Evolutionary conservation across 1,284 basidiomycete genomes (phyloP).

Genomic region (Trichosporon faecale): DNA sequence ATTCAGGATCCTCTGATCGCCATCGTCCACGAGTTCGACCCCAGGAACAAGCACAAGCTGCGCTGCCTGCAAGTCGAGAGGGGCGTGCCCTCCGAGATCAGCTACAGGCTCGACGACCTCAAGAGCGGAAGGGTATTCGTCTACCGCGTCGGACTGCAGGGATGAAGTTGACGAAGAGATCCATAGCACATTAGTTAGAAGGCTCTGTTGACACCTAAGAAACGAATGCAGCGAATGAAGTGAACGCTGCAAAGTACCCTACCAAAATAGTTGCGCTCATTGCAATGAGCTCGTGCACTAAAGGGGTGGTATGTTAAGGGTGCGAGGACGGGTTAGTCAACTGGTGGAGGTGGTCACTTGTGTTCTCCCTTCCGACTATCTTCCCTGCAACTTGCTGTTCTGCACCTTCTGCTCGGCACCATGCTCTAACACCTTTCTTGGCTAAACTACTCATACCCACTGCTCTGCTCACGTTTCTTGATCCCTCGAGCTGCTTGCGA

Average conservation of each 20-base stretch:
- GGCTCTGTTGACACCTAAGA: not conserved
- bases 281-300: too few relatives aligned
- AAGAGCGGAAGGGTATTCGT: conserved; percentile 19
- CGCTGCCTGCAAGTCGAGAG: conserved; percentile 66
- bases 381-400: not conserved
- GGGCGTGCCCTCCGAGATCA: conserved; percentile 32
- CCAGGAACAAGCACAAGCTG: conserved; percentile 74
- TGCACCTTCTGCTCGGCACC: not conserved
- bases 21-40: conserved; percentile 74
- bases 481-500: not conserved
- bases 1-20: conserved; percentile 65
- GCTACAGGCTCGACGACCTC: conserved; percentile 26
- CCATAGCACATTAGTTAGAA: not conserved
- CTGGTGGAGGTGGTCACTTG: conserved; percentile 12
- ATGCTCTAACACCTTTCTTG: not conserved
- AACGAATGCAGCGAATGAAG: not conserved
- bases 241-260: too few relatives aligned
- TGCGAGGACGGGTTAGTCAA: not conserved
- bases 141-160: not conserved
- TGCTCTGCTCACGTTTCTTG: not conserved
- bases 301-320: not conserved
- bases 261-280: too few relatives aligned
- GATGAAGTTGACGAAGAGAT: not conserved
- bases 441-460: not conserved
- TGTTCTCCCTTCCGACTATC: not conserved